Evolutionary conservation across 2,329 filamentous ascomycete genomes (phyloP).

Genomic region (Epichloe hybrida): DNA sequence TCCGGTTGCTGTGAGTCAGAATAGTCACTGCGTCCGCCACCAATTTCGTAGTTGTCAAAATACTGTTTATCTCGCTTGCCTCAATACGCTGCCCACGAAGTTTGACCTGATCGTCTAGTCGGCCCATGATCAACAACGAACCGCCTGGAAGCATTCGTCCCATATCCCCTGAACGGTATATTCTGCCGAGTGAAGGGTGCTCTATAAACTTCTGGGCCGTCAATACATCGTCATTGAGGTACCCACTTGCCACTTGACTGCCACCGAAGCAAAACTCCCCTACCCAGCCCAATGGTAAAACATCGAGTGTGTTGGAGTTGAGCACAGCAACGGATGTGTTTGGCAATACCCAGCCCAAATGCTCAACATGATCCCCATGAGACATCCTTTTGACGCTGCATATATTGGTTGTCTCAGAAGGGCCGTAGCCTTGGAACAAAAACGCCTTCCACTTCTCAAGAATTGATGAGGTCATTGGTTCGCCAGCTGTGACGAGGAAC

Average conservation of each 20-base stretch:
- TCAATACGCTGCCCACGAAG: conserved; percentile 71
- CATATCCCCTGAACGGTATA: conserved; percentile 75
- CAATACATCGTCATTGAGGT: conserved; percentile 50
- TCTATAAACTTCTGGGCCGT: conserved; percentile 54
- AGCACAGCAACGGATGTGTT: conserved; percentile 68
- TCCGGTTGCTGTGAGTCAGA: conserved; percentile 30
- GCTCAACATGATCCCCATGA: conserved; percentile 46
- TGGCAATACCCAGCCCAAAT: conserved; percentile 59
- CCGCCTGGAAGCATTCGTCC: conserved; percentile 68
- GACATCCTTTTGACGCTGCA: conserved; percentile 60
- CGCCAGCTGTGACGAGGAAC: conserved; percentile 70
- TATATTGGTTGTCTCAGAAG: conserved; percentile 79
- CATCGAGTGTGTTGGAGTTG: conserved; percentile 26
- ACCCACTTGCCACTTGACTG: conserved; percentile 64
- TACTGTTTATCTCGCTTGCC: conserved; percentile 58
- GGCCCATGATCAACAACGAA: conserved; percentile 57
- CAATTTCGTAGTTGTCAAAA: conserved; percentile 36
- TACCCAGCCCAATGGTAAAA: conserved; percentile 55
- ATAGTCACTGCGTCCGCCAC: conserved; percentile 53
- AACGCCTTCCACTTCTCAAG: conserved; percentile 54
- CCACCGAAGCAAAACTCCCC: conserved; percentile 89
- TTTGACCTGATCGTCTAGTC: conserved; percentile 70
- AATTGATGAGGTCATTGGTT: conserved; percentile 62
- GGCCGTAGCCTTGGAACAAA: conserved; percentile 71
- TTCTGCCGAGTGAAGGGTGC: conserved; percentile 52